A percentile compares a stretch with the other conserved stretches of the same genome.
Evolutionary conservation across 1,284 basidiomycete species (phyloP).

Genomic region (Boletellus dicymbophilus): DNA sequence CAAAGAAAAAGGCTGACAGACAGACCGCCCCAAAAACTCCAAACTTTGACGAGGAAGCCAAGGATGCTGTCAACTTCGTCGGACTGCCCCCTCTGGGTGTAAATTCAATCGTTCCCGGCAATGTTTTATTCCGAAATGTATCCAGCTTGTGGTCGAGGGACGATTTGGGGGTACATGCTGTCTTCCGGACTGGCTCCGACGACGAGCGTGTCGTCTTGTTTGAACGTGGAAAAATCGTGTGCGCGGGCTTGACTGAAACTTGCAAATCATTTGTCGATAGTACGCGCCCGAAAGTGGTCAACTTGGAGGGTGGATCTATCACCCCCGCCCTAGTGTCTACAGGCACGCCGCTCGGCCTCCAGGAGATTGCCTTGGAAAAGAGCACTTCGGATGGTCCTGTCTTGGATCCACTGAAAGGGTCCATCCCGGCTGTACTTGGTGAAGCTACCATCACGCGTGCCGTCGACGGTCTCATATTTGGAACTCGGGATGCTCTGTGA

Average conservation of each 20-base stretch:
- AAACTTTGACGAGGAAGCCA: slow-evolving; percentile 61
- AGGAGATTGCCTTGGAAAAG: slow-evolving; percentile 60
- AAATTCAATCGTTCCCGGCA: slow-evolving; percentile 22
- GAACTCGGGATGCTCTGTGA: slow-evolving; percentile 74
- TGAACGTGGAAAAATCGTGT: slow-evolving; percentile 32
- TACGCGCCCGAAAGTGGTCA: slow-evolving; percentile 24
- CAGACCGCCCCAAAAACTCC: slow-evolving; percentile 59
- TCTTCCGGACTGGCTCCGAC: slow-evolving; percentile 12
- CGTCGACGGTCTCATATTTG: slow-evolving; percentile 75
- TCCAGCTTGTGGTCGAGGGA: slow-evolving; percentile 23
- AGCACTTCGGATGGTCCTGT: slow-evolving; percentile 69
- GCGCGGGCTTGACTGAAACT: slow-evolving; percentile 23
- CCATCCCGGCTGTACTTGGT: slow-evolving; percentile 51
- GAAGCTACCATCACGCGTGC: slow-evolving; percentile 61
- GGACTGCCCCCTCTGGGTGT: slow-evolving; percentile 65
- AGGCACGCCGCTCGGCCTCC: slow-evolving; percentile 60
- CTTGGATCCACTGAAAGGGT: slow-evolving; percentile 48
- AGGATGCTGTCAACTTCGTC: slow-evolving; percentile 53
- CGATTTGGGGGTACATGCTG: slow-evolving; percentile 20
- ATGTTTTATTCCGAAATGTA: slow-evolving; percentile 51
- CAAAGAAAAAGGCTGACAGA: slow-evolving; percentile 48
- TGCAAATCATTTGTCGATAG: slow-evolving; percentile 17
- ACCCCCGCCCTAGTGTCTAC: slow-evolving; percentile 59
- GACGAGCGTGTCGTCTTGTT: slow-evolving; percentile 33
- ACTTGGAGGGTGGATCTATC: slow-evolving; percentile 44